A percentile compares a stretch with the other conserved stretches of the same genome.
Evolutionary conservation across 148 eudicot species (phyloP).

Genomic region (Beta vulgaris): DNA sequence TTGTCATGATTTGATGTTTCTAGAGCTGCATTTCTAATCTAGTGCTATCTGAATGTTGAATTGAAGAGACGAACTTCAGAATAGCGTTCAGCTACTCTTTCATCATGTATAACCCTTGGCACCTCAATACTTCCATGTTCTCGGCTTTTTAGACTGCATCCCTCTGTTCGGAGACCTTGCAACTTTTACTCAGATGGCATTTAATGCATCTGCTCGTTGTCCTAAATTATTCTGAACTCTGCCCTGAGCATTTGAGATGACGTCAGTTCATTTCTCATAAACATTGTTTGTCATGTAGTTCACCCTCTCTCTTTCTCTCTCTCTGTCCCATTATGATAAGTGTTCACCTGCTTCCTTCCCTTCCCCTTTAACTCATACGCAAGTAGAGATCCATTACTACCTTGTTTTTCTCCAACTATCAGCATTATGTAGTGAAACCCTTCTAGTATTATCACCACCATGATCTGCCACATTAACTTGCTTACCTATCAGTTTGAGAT

Average conservation of each 20-base stretch:
- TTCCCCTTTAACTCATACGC: background rate
- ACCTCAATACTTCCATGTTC: background rate
- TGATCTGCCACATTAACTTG: background rate
- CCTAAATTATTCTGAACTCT: no score
- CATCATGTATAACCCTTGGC: background rate
- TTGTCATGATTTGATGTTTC: background rate
- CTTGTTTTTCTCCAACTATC: background rate
- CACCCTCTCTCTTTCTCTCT: no score
- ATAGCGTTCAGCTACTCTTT: background rate
- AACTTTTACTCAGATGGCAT: no score
- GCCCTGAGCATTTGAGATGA: no score
- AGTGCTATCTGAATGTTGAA: background rate
- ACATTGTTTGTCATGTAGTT: no score
- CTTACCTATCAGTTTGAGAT: background rate
- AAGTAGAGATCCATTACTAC: background rate
- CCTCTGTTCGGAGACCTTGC: background rate
- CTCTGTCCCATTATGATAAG: no score
- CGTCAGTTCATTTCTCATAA: no score
- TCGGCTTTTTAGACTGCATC: background rate
- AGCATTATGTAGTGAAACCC: no score
- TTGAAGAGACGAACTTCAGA: background rate
- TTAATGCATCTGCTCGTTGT: no score
- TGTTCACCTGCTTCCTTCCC: no score
- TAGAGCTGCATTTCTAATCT: background rate
- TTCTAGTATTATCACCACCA: no score